Percentiles rank a stretch among this genome's conserved stretches.
phyloP scores from a whole-genome alignment of 441 rosid genomes.

The Rhodomyrtus psidioides region DNA sequence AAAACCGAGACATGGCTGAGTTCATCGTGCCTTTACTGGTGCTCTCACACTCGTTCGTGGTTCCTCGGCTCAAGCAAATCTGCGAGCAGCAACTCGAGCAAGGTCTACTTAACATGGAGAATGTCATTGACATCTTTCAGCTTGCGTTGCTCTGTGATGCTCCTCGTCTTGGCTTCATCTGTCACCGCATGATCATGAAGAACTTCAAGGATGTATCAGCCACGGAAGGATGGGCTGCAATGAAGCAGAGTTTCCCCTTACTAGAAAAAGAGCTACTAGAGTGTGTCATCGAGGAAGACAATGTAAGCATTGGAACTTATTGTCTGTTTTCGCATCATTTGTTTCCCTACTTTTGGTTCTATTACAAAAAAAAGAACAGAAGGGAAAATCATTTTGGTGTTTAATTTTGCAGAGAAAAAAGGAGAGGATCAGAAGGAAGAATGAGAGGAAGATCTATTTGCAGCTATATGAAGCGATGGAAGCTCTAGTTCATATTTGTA shows the following conservation, averaged over 20 bases:
- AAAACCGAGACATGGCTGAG: slow-evolving; percentile 65
- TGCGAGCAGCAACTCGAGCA: slow-evolving; percentile 51
- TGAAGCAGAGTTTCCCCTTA: slow-evolving; percentile 71
- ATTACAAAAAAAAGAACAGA: slow-evolving; percentile 54
- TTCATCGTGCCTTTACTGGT: slow-evolving; percentile 55
- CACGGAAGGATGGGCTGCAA: slow-evolving; percentile 67
- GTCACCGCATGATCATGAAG: slow-evolving; percentile 54
- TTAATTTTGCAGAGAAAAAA: slow-evolving; percentile 36
- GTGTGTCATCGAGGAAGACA: slow-evolving; percentile 39
- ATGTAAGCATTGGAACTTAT: slow-evolving; percentile 25
- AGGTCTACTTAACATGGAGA: slow-evolving; percentile 50
- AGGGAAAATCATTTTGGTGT: slow-evolving; percentile 44
- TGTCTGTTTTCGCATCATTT: background rate
- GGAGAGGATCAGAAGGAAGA: slow-evolving; percentile 37
- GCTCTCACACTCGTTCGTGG: slow-evolving; percentile 62
- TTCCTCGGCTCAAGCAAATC: slow-evolving; percentile 51
- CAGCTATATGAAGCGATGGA: slow-evolving; percentile 88
- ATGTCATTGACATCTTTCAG: slow-evolving; percentile 71
- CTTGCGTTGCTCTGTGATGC: slow-evolving; percentile 78
- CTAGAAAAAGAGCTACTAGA: slow-evolving; percentile 56
- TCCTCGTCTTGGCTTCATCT: slow-evolving; percentile 59
- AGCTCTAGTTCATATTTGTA: slow-evolving; percentile 86
- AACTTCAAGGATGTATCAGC: slow-evolving; percentile 39
- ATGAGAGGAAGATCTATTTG: slow-evolving; percentile 54
- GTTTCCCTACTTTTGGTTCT: background rate